Evolutionary conservation across 2,329 filamentous ascomycete genomes (phyloP), one percentile per base, ranked within the genome.

Genomic region (Pezicula radicicola): DNA sequence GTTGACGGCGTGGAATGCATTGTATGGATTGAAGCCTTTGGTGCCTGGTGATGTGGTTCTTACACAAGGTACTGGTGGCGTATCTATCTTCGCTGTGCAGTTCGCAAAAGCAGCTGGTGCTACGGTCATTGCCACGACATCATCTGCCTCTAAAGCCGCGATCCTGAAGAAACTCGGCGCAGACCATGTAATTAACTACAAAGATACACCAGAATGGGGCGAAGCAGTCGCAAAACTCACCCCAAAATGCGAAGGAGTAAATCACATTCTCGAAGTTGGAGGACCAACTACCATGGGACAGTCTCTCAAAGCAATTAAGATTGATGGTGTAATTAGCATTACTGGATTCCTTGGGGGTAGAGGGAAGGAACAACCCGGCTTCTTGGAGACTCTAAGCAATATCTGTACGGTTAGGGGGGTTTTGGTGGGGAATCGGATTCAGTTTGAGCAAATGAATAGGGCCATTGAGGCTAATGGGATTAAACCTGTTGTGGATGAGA

Each of bases 1-100:
- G 1, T 52, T 83, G 12, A 81, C 79, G 1, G 76, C 78, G 2
- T 83, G 79, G 80, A 83, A 83, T 57, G 77, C 76, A 5, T 64
- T 83, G 3, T 82, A 77, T 48, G 79, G 80, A 42, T 76, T 57
- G 47, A 64, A 69, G 69, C 49, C 55, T 2, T 41, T 71, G 19
- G 57, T 48, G 4, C 59, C 68, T 0, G 70, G 70, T 1, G 61
- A 73, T 9, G 65, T 61, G 51, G 69, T 75, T 0, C 62, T 76
- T 6, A 70, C 68, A 0, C 70, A 72, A 49, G 73, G 73, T 4
- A 74, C 72, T 1, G 72, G 74, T 2, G 73, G 73, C 2, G 72
- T 76, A 2, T 67, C 63, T 36, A 62, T 67, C 10, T 67, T 69
- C 35, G 67, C 66, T 2, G 27, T 72, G 1, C 70, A 72, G 51